Base-by-base conservation (phyloP, 1,284 basidiomycete genomes). In the Trametes hirsuta region DNA sequence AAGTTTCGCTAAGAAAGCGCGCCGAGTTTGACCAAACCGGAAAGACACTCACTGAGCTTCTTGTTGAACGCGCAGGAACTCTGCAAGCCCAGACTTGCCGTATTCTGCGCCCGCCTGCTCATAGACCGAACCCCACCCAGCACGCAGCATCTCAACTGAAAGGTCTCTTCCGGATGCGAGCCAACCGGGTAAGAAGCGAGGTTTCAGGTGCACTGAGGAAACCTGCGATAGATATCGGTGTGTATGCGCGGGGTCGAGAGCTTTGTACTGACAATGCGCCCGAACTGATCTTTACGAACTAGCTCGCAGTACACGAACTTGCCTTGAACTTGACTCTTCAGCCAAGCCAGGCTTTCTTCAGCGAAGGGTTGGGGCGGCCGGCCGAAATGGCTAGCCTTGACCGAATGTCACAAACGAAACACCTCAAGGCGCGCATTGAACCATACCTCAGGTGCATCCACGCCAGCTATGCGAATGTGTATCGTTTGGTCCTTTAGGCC, bases 391-490 rank as follows among this genome's bases (percentile, higher is more conserved):
- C 86, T 80, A 11, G 78, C 83, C 90, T 93, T 44, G 15, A 12
- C 12, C 6, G 9, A 39, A 30, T 1, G 21, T 34, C 15, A 41
- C 25, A 6, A 24, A 15, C 5, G 52, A 36, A 34, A 37, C 21
- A 2, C 34, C 11, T 14, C 47, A 22, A 0, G 41, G 15, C 10
- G 37, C 4, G 42, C 18, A 47, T 25, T 21, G 3, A 42, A 40
- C 24, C 55, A n/a, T 65, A 90, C 91, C 79, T 97, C 95, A 0
- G 95, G 95, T 1, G 95, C 95, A 72, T 97, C 95, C 10, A 94
- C 85, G 0, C 92, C 95, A 9, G 91, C 91, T 48, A 97, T 84
- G 24, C 95, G 85, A 47, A 97, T 87, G 67, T 90, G 88, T 18
- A 97, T 79, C 0, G 94, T 96, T 67, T 92, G 77, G 62, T 88